Percentiles rank a stretch among this genome's conserved stretches.
These are phyloP conservation scores for Lyophyllum shimeji DNA, from an alignment of 768 basidiomycete genomes.

Conservation along the genomic window DNA sequence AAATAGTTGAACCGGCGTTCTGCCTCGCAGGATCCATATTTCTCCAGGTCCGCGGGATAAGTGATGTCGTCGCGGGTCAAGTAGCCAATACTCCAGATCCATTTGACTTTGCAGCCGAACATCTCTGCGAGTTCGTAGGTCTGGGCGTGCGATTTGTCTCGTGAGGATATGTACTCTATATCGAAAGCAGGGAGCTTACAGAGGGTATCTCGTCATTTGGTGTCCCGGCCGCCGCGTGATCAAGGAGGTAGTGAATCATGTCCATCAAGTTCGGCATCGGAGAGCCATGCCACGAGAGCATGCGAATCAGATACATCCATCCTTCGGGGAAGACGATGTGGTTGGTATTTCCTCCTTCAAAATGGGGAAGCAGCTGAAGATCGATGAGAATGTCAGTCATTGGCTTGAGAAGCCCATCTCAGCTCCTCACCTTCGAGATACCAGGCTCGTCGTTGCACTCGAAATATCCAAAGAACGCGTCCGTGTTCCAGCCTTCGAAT, in stretches of 20 bases:
- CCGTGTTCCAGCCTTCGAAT: background rate
- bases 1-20: constrained; percentile 1
- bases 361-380: background rate
- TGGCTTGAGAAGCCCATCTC: no score
- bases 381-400: background rate
- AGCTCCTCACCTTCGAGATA: background rate
- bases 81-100: constrained; percentile 2
- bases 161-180: background rate
- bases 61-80: background rate
- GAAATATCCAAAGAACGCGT: background rate
- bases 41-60: background rate
- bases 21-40: background rate
- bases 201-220: constrained; percentile 1
- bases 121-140: background rate
- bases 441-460: background rate
- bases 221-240: background rate
- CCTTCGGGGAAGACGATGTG: constrained; percentile 1
- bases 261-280: constrained; percentile 1
- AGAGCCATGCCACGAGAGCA: background rate
- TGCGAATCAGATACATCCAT: background rate
- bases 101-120: constrained; percentile 2
- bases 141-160: background rate
- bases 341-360: constrained; percentile 1
- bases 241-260: background rate
- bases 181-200: background rate